phyloP scores from a whole-genome alignment of 345 rosid genomes.

The Corchorus capsularis region DNA sequence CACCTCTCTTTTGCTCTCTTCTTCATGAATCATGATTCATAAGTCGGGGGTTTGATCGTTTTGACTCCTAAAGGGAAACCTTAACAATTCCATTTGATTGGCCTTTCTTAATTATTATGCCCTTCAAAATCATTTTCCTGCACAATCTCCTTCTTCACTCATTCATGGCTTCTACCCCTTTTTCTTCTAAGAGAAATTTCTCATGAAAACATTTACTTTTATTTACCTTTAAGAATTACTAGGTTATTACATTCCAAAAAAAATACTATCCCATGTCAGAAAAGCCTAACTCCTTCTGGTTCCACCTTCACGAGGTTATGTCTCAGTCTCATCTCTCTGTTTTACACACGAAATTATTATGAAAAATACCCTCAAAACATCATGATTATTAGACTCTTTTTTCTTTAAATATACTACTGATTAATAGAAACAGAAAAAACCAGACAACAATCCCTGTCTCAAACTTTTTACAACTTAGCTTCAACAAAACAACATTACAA shows the following conservation, averaged over 20 bases:
- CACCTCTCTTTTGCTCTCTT: background rate
- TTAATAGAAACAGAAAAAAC: background rate
- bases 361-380: background rate
- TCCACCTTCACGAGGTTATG: conserved; percentile 2
- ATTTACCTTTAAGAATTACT: too few species aligned
- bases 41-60: conserved; percentile 1
- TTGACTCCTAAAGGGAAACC: conserved; percentile 9
- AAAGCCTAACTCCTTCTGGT: background rate
- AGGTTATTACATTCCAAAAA: too few species aligned
- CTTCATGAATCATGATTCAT: background rate
- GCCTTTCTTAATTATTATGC: background rate
- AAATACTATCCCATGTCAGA: too few species aligned
- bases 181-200: background rate
- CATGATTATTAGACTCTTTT: conserved; percentile 1
- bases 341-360: background rate
- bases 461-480: background rate
- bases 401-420: background rate
- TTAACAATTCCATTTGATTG: conserved; percentile 5
- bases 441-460: background rate
- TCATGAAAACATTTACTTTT: too few species aligned
- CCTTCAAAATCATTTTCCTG: background rate
- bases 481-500: conserved; percentile 2
- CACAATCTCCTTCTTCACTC: background rate
- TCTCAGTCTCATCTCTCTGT: background rate
- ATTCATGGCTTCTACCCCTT: background rate